A percentile compares a stretch with the other conserved stretches of the same genome.
Evolutionary conservation across 1,139 yeast genomes (phyloP).

Genomic region (Debaryomyces singareniensis): DNA sequence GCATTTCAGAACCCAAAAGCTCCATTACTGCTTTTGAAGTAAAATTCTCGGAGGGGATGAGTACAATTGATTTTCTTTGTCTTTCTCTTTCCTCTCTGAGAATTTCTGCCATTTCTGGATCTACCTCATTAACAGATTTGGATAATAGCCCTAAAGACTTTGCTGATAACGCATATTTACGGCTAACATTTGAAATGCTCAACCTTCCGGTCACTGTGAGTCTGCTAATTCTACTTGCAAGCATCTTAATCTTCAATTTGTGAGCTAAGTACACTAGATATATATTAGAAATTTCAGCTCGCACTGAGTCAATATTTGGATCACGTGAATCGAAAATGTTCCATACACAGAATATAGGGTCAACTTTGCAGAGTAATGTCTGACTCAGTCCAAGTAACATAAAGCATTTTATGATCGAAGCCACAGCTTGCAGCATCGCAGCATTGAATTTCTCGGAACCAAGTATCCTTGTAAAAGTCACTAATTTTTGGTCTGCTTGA

Average conservation of each 20-base stretch:
- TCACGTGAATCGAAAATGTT: too few species aligned
- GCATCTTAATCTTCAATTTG: too few species aligned
- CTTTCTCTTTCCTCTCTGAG: conserved; percentile 68
- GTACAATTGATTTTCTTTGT: conserved; percentile 83
- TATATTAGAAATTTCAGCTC: not conserved
- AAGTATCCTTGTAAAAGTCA: conserved; percentile 9
- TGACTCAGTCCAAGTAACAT: too few species aligned
- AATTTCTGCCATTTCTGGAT: conserved; percentile 81
- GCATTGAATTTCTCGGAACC: conserved; percentile 11
- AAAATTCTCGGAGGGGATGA: conserved; percentile 93
- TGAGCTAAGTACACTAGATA: not conserved
- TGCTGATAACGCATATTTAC: conserved; percentile 43
- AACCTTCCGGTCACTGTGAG: conserved; percentile 13
- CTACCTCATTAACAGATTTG: conserved; percentile 58
- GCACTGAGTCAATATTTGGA: not conserved
- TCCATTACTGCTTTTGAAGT: conserved; percentile 94
- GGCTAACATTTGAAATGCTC: conserved; percentile 8
- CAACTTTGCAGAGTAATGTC: too few species aligned
- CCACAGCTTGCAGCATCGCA: conserved; percentile 12
- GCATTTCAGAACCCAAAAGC: conserved; percentile 91
- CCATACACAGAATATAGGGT: too few species aligned
- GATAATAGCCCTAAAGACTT: conserved; percentile 52
- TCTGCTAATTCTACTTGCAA: conserved; percentile 14
- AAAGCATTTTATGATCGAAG: conserved; percentile 7
- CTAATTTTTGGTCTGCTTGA: conserved; percentile 8